Evolutionary conservation across 768 basidiomycete genomes (phyloP).

Genomic region (Suillus brevipes): DNA sequence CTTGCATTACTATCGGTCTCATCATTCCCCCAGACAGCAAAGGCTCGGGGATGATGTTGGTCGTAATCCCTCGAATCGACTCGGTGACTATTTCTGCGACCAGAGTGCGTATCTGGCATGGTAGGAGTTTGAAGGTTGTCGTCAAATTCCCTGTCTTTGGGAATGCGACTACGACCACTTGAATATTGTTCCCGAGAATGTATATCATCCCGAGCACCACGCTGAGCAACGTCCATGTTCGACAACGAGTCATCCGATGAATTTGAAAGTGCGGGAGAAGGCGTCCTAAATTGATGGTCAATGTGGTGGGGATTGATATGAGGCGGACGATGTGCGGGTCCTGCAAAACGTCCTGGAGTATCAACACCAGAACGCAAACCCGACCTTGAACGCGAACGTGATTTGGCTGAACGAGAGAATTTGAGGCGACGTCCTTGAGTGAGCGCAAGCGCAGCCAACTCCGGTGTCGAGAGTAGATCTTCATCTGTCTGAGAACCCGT

Average conservation of each 20-base stretch:
- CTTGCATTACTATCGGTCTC: conserved; percentile 86
- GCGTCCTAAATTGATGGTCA: neutral
- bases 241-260: conserved; percentile 39
- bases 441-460: conserved; percentile 34
- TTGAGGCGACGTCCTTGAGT: conserved; percentile 32
- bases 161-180: conserved; percentile 58
- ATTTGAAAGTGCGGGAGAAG: conserved; percentile 40
- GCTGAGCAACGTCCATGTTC: conserved; percentile 39
- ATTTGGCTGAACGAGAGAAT: conserved; percentile 24
- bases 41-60: conserved; percentile 50
- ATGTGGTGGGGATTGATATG: conserved; percentile 21
- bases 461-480: conserved; percentile 29
- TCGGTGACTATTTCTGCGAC: conserved; percentile 17
- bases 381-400: conserved; percentile 36
- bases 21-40: conserved; percentile 87
- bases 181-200: conserved; percentile 35
- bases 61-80: conserved; percentile 22
- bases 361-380: conserved; percentile 59
- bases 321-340: conserved; percentile 51
- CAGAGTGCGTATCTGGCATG: conserved; percentile 34
- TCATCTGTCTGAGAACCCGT: conserved; percentile 25
- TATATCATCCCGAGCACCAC: conserved; percentile 55
- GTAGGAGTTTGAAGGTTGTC: conserved; percentile 66
- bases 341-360: conserved; percentile 61
- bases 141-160: conserved; percentile 58